Percentiles rank a stretch among this genome's conserved stretches.
Evolutionary conservation across 2,329 filamentous ascomycete species (phyloP).

Genomic region (Colletotrichum euphorbiae): DNA sequence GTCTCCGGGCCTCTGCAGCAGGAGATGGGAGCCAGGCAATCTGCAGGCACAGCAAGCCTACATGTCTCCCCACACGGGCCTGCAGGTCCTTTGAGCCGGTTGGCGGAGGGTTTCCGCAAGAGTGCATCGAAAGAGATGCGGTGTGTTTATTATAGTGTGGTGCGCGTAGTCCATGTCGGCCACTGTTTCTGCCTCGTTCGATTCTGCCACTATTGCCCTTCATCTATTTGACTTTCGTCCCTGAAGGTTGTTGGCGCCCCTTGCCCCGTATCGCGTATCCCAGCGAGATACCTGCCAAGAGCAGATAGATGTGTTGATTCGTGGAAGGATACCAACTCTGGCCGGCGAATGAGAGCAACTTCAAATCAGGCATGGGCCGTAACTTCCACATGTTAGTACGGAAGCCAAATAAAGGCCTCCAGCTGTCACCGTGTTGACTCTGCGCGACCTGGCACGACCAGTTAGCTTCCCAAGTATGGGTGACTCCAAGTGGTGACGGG

Average conservation of each 20-base stretch:
- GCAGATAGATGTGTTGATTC: background rate
- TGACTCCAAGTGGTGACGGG: conserved; percentile 4
- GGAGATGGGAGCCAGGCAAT: conserved; percentile 10
- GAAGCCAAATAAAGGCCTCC: conserved; percentile 21
- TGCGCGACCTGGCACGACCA: background rate
- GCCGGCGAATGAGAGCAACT: background rate
- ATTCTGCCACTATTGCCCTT: background rate
- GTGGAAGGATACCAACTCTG: background rate
- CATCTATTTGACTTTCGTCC: too few relatives aligned
- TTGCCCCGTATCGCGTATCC: background rate
- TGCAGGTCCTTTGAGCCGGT: conserved; percentile 24
- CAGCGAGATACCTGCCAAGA: too few relatives aligned
- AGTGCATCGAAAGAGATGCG: conserved; percentile 20
- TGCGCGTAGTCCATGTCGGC: background rate
- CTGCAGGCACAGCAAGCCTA: conserved; percentile 29
- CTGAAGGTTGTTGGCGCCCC: background rate
- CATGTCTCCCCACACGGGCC: conserved; percentile 25
- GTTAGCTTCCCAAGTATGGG: background rate
- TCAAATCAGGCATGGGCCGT: conserved; percentile 3
- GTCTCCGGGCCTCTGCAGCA: conserved; percentile 31
- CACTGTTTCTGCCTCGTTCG: background rate
- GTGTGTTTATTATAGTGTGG: conserved; percentile 15
- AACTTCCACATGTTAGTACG: conserved; percentile 10
- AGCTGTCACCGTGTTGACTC: conserved; percentile 15
- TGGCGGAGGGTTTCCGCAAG: conserved; percentile 16